A percentile compares a stretch with the other conserved stretches of the same genome.
phyloP scores from a whole-genome alignment of 352 stramenopile genomes.

The Hyaloperonospora brassicae region DNA sequence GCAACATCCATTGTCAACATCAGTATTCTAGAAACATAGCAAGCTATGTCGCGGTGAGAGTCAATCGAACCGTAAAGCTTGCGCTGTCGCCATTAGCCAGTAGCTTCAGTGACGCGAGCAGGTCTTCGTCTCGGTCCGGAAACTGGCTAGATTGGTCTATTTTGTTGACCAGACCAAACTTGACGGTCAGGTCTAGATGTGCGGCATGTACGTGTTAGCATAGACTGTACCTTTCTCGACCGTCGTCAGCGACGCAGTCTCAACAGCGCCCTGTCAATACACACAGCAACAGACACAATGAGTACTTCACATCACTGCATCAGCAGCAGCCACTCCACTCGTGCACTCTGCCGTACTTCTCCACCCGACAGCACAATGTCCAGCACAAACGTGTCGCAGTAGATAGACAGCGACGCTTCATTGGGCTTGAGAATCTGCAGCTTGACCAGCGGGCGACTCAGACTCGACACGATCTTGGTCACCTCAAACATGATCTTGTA shows the following conservation, averaged over 20 bases:
- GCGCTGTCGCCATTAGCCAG: conserved; percentile 65
- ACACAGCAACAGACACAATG: too few relatives aligned
- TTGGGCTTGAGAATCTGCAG: conserved; percentile 83
- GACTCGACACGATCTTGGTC: conserved; percentile 78
- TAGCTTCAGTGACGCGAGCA: conserved; percentile 57
- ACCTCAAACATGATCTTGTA: conserved; percentile 89
- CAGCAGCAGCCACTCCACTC: conserved; percentile 15
- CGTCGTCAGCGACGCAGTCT: conserved; percentile 76
- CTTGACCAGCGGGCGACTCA: conserved; percentile 80
- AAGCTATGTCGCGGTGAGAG: not conserved
- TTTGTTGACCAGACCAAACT: not conserved
- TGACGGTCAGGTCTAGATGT: not conserved
- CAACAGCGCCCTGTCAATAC: conserved; percentile 37
- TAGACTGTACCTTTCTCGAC: conserved; percentile 50
- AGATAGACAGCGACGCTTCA: conserved; percentile 77
- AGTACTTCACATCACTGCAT: too few relatives aligned
- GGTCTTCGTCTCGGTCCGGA: conserved; percentile 71
- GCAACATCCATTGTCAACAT: not conserved
- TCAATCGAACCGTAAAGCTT: conserved; percentile 55
- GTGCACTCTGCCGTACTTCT: conserved; percentile 50
- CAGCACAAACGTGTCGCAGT: conserved; percentile 85
- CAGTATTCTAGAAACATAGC: not conserved
- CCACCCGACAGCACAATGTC: conserved; percentile 72
- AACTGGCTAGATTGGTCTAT: conserved; percentile 79
- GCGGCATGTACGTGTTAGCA: not conserved